phyloP scores from a whole-genome alignment of 2,329 filamentous ascomycete species.

The Colletotrichum sp. region DNA sequence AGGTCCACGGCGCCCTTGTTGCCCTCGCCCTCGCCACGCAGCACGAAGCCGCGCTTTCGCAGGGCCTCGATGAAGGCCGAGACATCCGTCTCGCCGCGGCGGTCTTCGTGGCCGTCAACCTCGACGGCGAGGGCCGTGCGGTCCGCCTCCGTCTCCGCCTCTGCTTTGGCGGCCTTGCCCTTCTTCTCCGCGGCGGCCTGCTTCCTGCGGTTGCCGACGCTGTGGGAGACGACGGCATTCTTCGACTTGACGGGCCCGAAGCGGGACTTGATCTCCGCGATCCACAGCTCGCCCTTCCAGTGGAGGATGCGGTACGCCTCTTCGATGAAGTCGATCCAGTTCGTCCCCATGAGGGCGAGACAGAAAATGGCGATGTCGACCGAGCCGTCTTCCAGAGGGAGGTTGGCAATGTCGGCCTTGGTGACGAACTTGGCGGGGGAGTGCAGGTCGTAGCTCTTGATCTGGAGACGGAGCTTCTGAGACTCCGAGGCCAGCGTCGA shows the following conservation, averaged over 20 bases:
- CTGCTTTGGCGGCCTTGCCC: conserved; percentile 43
- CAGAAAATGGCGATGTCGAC: conserved; percentile 94
- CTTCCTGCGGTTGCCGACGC: conserved; percentile 73
- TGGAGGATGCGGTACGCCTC: conserved; percentile 91
- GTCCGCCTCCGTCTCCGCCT: conserved; percentile 43
- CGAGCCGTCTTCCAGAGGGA: conserved; percentile 76
- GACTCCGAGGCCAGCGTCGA: conserved; percentile 67
- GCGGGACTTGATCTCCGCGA: conserved; percentile 94
- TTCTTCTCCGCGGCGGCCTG: conserved; percentile 45
- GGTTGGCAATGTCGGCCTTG: conserved; percentile 83
- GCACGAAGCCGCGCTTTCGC: conserved; percentile 80
- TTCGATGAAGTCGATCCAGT: conserved; percentile 96
- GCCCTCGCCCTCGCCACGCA: conserved; percentile 63
- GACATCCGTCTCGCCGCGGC: conserved; percentile 80
- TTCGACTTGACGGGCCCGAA: conserved; percentile 62
- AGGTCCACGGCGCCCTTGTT: conserved; percentile 70
- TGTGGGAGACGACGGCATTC: conserved; percentile 63
- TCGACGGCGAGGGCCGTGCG: conserved; percentile 68
- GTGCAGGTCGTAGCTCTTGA: conserved; percentile 89
- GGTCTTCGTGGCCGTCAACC: conserved; percentile 71
- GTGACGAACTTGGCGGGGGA: conserved; percentile 79
- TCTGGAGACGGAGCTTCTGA: conserved; percentile 71
- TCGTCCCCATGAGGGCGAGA: conserved; percentile 97
- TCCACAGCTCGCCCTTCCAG: conserved; percentile 95
- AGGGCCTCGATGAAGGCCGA: conserved; percentile 86